Percentiles rank a stretch among this genome's conserved stretches.
These are phyloP conservation scores for Suillus weaverae DNA, from an alignment of 768 basidiomycete genomes.

Conservation along the genomic window DNA sequence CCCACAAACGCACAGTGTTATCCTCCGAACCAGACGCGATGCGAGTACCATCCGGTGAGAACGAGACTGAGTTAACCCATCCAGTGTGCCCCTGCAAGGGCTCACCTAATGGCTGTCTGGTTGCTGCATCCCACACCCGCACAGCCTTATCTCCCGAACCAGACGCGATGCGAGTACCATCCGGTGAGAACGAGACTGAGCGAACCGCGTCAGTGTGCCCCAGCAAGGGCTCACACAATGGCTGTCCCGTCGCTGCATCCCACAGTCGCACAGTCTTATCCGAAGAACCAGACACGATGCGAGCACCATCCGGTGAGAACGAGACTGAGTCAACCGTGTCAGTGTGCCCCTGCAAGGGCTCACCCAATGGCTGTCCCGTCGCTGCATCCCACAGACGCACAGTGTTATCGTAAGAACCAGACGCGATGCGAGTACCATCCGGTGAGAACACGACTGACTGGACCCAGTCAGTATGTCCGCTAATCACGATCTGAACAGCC, in stretches of 20 bases:
- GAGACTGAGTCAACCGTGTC: too few relatives aligned
- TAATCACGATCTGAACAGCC: background rate
- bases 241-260: conserved; percentile 1
- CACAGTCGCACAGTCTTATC: background rate
- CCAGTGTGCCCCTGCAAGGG: too few relatives aligned
- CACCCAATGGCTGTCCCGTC: too few relatives aligned
- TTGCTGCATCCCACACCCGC: conserved; percentile 16
- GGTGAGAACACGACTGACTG: background rate
- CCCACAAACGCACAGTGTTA: background rate
- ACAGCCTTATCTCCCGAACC: background rate
- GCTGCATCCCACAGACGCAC: too few relatives aligned
- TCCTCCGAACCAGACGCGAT: background rate
- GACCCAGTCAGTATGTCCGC: conserved; percentile 1
- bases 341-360: too few relatives aligned
- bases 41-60: too few relatives aligned
- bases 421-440: background rate
- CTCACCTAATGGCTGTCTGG: conserved; percentile 14
- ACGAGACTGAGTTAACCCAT: too few relatives aligned
- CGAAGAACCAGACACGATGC: too few relatives aligned
- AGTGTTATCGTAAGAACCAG: too few relatives aligned
- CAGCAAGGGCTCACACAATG: background rate
- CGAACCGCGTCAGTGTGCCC: conserved; percentile 5
- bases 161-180: conserved; percentile 5
- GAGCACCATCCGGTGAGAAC: too few relatives aligned
- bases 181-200: conserved; percentile 2